Evolutionary conservation across 352 stramenopile species (phyloP).

Genomic region (Globisporangium spiculum): DNA sequence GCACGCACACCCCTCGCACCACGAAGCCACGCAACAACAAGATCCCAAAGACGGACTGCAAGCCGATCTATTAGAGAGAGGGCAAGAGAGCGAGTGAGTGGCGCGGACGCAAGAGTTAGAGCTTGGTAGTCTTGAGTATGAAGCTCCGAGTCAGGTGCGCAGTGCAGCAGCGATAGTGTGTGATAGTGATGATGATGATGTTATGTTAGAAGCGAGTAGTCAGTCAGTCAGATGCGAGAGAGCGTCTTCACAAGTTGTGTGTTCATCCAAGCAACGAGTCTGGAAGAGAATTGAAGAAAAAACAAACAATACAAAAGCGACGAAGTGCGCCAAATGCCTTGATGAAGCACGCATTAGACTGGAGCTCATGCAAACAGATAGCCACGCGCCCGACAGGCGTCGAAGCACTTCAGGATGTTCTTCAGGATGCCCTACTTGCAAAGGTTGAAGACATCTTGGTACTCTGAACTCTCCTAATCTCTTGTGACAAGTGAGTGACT

Average conservation of each 20-base stretch:
- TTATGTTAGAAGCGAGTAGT: neutral
- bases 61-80: constrained; percentile 19
- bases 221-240: neutral
- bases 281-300: neutral
- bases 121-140: neutral
- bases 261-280: neutral
- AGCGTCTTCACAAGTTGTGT: neutral
- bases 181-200: neutral
- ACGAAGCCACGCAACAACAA: neutral
- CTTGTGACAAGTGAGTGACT: neutral
- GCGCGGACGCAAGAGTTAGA: neutral
- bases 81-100: neutral
- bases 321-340: neutral
- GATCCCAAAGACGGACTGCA: constrained; percentile 17
- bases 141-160: neutral
- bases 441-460: neutral
- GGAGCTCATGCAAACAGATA: no score
- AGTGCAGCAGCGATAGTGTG: neutral
- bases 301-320: neutral
- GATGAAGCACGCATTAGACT: neutral
- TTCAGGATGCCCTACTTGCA: neutral
- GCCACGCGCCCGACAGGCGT: neutral
- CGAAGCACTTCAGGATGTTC: neutral
- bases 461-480: neutral
- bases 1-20: neutral